Percentiles rank a stretch among this genome's conserved stretches.
Evolutionary conservation across 1,139 yeast species (phyloP).

Genomic region (Suhomyces taliae): DNA sequence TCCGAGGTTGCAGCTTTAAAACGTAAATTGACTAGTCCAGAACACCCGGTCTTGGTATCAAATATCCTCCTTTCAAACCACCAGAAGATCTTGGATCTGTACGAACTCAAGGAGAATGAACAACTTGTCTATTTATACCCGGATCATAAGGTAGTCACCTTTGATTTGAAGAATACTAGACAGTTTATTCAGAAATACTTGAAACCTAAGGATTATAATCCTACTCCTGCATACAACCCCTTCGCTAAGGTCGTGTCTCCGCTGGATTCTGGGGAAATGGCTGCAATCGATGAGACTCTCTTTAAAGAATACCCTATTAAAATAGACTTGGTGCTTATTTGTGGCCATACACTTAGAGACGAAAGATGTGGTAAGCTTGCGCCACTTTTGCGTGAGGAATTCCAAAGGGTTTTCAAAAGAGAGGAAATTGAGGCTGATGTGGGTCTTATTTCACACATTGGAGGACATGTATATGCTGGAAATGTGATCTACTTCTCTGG

Average conservation of each 20-base stretch:
- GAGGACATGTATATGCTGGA: constrained; percentile 82
- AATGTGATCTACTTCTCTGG: constrained; percentile 57
- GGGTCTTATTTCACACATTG: constrained; percentile 66
- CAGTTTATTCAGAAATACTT: constrained; percentile 47
- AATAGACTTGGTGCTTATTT: constrained; percentile 46
- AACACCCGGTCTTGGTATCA: constrained; percentile 54
- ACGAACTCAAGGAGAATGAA: constrained; percentile 8
- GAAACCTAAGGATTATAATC: constrained; percentile 26
- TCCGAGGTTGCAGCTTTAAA: constrained; percentile 30
- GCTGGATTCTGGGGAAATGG: not conserved
- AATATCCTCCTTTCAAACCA: constrained; percentile 26
- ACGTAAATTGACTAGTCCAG: constrained; percentile 34
- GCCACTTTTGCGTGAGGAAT: constrained; percentile 55
- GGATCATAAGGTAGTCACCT: constrained; percentile 44
- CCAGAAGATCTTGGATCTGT: not conserved
- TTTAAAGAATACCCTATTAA: constrained; percentile 22
- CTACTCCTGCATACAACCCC: constrained; percentile 32
- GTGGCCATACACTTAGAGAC: constrained; percentile 69
- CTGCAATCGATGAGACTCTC: constrained; percentile 1
- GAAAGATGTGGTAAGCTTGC: constrained; percentile 66
- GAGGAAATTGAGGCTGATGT: constrained; percentile 36
- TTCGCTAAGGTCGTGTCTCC: constrained; percentile 16
- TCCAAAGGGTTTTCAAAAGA: constrained; percentile 38
- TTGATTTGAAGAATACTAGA: constrained; percentile 30
- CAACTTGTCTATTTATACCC: constrained; percentile 53